Evolutionary conservation across 2,329 filamentous ascomycete species (phyloP).

Genomic region (Penicillium brevicompactum): DNA sequence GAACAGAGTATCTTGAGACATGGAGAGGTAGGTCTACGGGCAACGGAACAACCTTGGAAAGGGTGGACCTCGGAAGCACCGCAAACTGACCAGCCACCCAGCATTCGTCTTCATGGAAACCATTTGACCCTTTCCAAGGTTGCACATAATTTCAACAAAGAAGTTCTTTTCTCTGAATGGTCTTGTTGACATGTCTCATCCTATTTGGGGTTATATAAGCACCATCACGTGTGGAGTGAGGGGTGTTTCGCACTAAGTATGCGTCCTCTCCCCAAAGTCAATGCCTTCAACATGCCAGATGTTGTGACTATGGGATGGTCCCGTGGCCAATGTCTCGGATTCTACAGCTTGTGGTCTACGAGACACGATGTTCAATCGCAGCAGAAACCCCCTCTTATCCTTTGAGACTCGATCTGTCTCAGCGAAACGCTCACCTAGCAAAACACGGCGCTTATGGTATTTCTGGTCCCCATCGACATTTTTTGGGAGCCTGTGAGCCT

Average conservation of each 20-base stretch:
- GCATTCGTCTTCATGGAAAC: neutral
- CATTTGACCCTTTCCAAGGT: too few relatives aligned
- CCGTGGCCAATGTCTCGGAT: neutral
- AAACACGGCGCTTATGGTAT: constrained; percentile 38
- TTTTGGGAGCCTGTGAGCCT: constrained; percentile 28
- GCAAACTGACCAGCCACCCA: neutral
- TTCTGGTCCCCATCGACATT: constrained; percentile 28
- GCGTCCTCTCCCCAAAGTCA: constrained; percentile 8
- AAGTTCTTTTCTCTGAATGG: too few relatives aligned
- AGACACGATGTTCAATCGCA: constrained; percentile 10
- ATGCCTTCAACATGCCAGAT: neutral
- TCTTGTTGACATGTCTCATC: neutral
- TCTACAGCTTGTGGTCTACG: neutral
- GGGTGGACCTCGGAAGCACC: too few relatives aligned
- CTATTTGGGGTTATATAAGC: constrained; percentile 9
- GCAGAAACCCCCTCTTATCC: constrained; percentile 7
- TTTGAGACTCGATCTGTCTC: constrained; percentile 26
- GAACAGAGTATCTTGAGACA: too few relatives aligned
- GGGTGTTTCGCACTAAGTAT: constrained; percentile 15
- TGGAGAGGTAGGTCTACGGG: too few relatives aligned
- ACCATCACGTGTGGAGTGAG: constrained; percentile 22
- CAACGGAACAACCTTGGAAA: too few relatives aligned
- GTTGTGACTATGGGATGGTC: constrained; percentile 6
- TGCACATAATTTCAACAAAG: too few relatives aligned
- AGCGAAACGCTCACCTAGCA: constrained; percentile 34